Evolutionary conservation across 176 grass and related monocot genomes (phyloP), one percentile per base, ranked within the genome.

Genomic region (Secale cereale): DNA sequence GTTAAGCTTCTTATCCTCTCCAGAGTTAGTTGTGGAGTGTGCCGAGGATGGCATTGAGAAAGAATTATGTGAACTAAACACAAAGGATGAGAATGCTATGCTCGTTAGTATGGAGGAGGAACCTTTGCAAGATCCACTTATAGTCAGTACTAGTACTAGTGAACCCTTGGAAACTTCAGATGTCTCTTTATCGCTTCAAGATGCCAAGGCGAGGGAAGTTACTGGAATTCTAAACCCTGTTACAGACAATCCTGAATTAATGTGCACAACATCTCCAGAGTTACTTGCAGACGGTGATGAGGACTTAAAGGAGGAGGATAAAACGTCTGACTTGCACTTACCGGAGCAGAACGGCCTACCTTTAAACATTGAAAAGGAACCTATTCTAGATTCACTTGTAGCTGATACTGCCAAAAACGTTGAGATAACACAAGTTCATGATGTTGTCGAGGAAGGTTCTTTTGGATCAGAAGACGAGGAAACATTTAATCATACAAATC

Each of bases 1-100:
- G 77, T 61, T 27, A 33, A 82, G 25, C 33, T 67, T 82, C 45
- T 82, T 74, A 65, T 74, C 68, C 30, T 76, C 70, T 77, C 33
- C 61, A 35, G 46, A 77, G 25, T 59, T 87, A 77, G 36, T 8
- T 17, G 36, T 79, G 77, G 60, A 79, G 20, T 22, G 79, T 26
- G 65, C 22, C 54, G 27, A 67, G 41, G 79, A 65, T 66, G 16
- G 15, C 60, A n/a, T 1, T 8, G 78, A 67, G 63, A 69, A 71
- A 40, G 45, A 82, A 82, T 37, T n/a, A 33, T 82, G 20, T 82
- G 46, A 35, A 33, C 6, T 56, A 13, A 32, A 71, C 2, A 27
- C 23, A 48, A 31, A 65, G 59, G 78, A 82, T 31, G 65, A 70
- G 26, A 69, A 57, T 70, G 14, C 8, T 57, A 14, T 27, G 6